Percentiles rank a stretch among this genome's conserved stretches.
Conservation (phyloP, 768 basidiomycete genomes). For the Amanita muscaria region DNA sequence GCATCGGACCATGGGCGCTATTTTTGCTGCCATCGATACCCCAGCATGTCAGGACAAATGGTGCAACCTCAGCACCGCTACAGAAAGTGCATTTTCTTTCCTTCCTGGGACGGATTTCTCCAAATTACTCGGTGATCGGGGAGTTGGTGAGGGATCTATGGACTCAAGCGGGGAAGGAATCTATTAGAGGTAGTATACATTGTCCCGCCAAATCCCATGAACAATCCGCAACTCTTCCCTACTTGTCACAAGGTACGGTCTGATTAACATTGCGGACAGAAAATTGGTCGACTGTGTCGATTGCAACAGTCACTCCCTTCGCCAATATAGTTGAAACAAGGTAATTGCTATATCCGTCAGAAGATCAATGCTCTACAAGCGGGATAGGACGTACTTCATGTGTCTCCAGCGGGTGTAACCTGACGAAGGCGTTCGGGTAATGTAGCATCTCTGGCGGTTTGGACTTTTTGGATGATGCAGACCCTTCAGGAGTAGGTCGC, state of each 20-base stretch:
- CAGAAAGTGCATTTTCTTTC: constrained; percentile 65
- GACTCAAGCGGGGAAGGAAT: too few species aligned
- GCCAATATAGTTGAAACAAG: constrained; percentile 44
- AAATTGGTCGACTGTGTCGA: constrained; percentile 53
- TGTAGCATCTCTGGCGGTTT: constrained; percentile 58
- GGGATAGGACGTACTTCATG: constrained; percentile 47
- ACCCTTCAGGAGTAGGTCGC: constrained; percentile 60
- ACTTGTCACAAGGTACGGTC: too few species aligned
- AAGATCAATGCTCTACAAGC: not conserved
- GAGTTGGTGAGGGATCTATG: constrained; percentile 22
- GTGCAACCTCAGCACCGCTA: constrained; percentile 55
- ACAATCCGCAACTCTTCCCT: too few species aligned
- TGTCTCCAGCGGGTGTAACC: constrained; percentile 53
- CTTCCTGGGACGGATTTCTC: constrained; percentile 61
- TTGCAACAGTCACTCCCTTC: constrained; percentile 53
- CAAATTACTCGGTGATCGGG: constrained; percentile 31
- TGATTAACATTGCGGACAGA: too few species aligned
- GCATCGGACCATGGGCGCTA: constrained; percentile 68
- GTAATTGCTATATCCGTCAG: constrained; percentile 34
- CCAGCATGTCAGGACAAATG: constrained; percentile 73
- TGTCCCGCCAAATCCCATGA: too few species aligned
- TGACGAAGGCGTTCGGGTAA: constrained; percentile 27
- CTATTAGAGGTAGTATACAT: too few species aligned
- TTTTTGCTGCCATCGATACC: too few species aligned
- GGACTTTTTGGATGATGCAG: constrained; percentile 56